phyloP scores from a whole-genome alignment of 208 protist species.

The Wallacemonas rigidus region DNA sequence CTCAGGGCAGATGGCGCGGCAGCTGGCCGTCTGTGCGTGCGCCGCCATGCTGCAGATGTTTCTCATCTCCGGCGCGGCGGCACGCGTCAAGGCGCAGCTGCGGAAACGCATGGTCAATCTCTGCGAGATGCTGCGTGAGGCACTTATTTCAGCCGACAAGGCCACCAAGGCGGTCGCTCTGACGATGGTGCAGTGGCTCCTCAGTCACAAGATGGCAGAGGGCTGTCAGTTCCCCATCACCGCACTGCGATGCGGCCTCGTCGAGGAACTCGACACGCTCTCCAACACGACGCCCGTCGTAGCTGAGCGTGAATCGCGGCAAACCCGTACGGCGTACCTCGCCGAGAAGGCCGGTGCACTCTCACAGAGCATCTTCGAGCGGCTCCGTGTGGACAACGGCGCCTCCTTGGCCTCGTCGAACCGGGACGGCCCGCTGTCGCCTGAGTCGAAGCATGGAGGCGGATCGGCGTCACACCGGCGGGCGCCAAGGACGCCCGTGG shows the following conservation, averaged over 20 bases:
- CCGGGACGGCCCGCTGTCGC: not conserved
- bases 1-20: constrained; percentile 76
- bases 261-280: constrained; percentile 51
- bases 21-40: constrained; percentile 78
- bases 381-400: not conserved
- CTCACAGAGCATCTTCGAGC: constrained; percentile 13
- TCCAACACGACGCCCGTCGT: constrained; percentile 41
- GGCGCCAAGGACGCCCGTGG: not conserved
- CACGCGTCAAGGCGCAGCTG: constrained; percentile 49
- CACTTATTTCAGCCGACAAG: constrained; percentile 71
- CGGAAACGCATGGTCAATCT: constrained; percentile 58
- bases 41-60: constrained; percentile 81
- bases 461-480: not conserved
- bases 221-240: constrained; percentile 54
- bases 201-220: constrained; percentile 50
- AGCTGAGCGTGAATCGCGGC: constrained; percentile 30
- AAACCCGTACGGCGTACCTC: constrained; percentile 46
- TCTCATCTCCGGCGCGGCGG: constrained; percentile 47
- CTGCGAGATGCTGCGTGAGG: constrained; percentile 82
- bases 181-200: constrained; percentile 87
- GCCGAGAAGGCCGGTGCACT: constrained; percentile 43
- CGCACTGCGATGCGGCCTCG: constrained; percentile 65
- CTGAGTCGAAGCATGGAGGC: not conserved
- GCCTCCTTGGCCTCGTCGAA: not conserved
- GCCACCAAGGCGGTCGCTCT: constrained; percentile 79